Conservation (phyloP, 1,139 yeast species). For the Blastobotrys capitulatus region DNA sequence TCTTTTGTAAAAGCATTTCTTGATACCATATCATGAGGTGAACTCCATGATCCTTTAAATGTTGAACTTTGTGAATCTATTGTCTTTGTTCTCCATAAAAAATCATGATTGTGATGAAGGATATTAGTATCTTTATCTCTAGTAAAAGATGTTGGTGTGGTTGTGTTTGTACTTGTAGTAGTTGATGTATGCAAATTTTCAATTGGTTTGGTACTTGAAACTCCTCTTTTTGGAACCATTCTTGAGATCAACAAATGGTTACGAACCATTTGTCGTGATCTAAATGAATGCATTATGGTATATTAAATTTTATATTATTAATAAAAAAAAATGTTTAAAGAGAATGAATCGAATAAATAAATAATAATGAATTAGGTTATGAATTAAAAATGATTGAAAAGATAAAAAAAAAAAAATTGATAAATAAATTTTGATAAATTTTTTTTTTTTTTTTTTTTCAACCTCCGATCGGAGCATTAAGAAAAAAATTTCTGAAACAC, state of each 20-base stretch:
- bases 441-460: too few relatives aligned
- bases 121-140: not conserved
- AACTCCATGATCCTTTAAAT: constrained; percentile 27
- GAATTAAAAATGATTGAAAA: too few relatives aligned
- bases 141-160: not conserved
- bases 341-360: too few relatives aligned
- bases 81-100: not conserved
- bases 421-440: too few relatives aligned
- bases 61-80: not conserved
- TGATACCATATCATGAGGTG: constrained; percentile 31
- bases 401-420: too few relatives aligned
- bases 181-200: not conserved
- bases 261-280: not conserved
- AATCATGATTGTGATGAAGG: too few relatives aligned
- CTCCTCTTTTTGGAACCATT: not conserved
- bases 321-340: too few relatives aligned
- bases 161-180: too few relatives aligned
- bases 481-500: too few relatives aligned
- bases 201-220: not conserved
- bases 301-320: too few relatives aligned
- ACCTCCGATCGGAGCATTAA: too few relatives aligned
- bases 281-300: not conserved
- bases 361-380: too few relatives aligned
- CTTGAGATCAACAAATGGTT: not conserved
- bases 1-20: constrained; percentile 38